Conservation (phyloP, 2,329 filamentous ascomycete genomes). For the Penicillium sp. region DNA sequence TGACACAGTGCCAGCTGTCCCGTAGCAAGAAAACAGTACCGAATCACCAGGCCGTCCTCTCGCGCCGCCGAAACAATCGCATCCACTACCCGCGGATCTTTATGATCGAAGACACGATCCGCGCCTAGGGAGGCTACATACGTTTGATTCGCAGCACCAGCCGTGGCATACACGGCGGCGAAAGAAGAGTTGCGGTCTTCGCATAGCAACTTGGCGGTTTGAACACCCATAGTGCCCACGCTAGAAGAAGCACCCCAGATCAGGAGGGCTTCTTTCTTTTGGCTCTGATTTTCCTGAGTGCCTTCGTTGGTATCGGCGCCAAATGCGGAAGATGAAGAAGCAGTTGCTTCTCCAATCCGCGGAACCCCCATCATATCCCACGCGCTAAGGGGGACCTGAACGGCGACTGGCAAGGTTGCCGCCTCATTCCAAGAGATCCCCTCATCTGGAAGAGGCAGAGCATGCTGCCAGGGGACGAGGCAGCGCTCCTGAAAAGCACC, state of each 20-base stretch:
- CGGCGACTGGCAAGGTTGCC: conserved; percentile 50
- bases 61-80: conserved; percentile 46
- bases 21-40: conserved; percentile 51
- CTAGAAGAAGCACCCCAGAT: conserved; percentile 57
- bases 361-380: conserved; percentile 50
- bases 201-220: conserved; percentile 46
- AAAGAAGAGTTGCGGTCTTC: conserved; percentile 41
- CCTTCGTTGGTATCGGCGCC: not conserved
- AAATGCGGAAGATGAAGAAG: conserved; percentile 12
- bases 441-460: conserved; percentile 41
- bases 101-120: conserved; percentile 54
- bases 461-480: conserved; percentile 53
- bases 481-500: conserved; percentile 55
- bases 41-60: conserved; percentile 46
- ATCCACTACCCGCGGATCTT: conserved; percentile 31
- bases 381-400: conserved; percentile 46
- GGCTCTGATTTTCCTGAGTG: not conserved
- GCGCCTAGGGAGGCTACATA: conserved; percentile 43
- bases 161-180: conserved; percentile 52
- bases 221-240: conserved; percentile 54
- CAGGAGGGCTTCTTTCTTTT: conserved; percentile 44
- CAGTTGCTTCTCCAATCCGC: conserved; percentile 22
- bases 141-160: conserved; percentile 41
- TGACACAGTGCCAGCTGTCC: conserved; percentile 48
- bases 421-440: conserved; percentile 50